These are phyloP conservation scores for Didymosphaeria variabile DNA, from an alignment of 2,329 filamentous ascomycete genomes.

Conservation along the genomic window DNA sequence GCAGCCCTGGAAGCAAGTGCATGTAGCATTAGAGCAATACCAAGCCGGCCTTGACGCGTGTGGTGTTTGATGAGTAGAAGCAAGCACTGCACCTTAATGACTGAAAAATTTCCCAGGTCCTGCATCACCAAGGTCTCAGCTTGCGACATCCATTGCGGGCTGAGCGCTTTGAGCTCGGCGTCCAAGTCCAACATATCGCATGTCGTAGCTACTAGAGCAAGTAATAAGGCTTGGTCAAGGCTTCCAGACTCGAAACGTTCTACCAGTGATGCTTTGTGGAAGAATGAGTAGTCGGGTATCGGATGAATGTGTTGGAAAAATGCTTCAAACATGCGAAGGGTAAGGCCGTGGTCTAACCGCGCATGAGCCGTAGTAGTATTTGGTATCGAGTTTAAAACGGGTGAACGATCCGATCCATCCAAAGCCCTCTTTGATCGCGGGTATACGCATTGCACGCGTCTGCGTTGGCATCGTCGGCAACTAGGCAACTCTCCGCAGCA, in stretches of 20 bases:
- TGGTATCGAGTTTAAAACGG: background rate
- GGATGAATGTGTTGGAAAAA: conserved; percentile 15
- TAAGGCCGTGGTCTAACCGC: background rate
- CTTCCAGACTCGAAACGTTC: conserved; percentile 11
- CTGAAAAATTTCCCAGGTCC: conserved; percentile 3
- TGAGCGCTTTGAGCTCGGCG: background rate
- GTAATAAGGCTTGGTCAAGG: background rate
- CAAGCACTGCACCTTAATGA: conserved; percentile 7
- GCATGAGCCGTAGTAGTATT: background rate
- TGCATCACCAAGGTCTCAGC: conserved; percentile 7
- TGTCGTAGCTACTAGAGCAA: conserved; percentile 10
- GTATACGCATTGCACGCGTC: too few species aligned
- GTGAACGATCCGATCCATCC: background rate
- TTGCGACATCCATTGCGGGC: conserved; percentile 3
- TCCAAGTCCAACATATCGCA: conserved; percentile 10
- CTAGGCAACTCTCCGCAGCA: too few species aligned
- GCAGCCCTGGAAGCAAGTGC: conserved; percentile 7
- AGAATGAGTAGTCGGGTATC: conserved; percentile 9
- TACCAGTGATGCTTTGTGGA: conserved; percentile 13
- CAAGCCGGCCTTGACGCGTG: conserved; percentile 5
- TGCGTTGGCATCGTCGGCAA: too few species aligned
- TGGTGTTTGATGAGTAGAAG: conserved; percentile 11
- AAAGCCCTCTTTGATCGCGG: too few species aligned
- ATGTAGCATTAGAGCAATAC: conserved; percentile 3
- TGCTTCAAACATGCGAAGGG: conserved; percentile 9